Base-by-base conservation (phyloP, 208 protist species). In the Leishmania major region DNA sequence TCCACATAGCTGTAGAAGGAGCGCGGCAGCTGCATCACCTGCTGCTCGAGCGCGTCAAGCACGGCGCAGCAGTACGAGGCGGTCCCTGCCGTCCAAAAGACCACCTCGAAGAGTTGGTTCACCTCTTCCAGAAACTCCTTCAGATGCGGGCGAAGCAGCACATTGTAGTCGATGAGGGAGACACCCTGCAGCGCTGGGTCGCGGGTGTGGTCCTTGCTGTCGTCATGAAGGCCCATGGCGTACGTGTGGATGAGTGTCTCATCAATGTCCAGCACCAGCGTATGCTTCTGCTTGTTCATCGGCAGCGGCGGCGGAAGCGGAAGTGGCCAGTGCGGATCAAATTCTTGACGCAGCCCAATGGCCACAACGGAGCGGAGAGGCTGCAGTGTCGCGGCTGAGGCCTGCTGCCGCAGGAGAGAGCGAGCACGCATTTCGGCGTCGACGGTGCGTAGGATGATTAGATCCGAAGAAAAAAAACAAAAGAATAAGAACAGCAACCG, bases 191-290 rank as follows among this genome's bases (percentile, higher is more conserved):
- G 31, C 19, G 76, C 78, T 5, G 85, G 84, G 64, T 88, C 79
- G 47, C 28, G 17, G n/a, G 49, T 62, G 19, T 69, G 43, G 49
- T 83, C 78, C 45, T 83, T 79, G 31, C 66, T 51, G 79, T 53
- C 43, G 67, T 81, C 81, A 77, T 89, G 87, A 60, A 51, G 81
- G 49, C 71, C 80, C 85, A 95, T 93, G 59, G 81, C 84, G 79
- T 89, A 93, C 3, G 93, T 96, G 79, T 96, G 93, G 37, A 93
- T 82, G 37, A 97, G 90, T 3, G 95, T 96, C 51, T 96, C 92
- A 62, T 97, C 95, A 90, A 97, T 96, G 82, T 97, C 95, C 17
- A 97, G 84, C 45, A 97, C 88, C n/a, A 97, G 82, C 55, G 93
- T 96, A 72, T 91, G 89, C 78, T 94, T 95, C 19, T 87, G 78